Conservation (phyloP, 106 monocot species). For the Amphibolis antarctica region DNA sequence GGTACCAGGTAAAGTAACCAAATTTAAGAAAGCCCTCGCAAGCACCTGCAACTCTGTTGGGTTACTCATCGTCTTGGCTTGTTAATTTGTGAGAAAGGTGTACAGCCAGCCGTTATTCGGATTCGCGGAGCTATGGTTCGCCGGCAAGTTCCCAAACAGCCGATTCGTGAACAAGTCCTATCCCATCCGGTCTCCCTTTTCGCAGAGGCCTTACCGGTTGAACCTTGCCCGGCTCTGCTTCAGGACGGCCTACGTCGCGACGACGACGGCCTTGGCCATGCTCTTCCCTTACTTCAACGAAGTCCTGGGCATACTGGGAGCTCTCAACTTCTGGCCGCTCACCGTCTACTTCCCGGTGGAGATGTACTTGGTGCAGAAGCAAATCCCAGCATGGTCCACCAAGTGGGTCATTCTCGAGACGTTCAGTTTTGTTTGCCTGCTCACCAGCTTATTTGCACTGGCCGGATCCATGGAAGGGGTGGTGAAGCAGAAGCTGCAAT, state of each 20-base stretch:
- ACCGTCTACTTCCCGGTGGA: slow-evolving; percentile 79
- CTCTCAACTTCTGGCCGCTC: slow-evolving; percentile 71
- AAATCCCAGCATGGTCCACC: slow-evolving; percentile 39
- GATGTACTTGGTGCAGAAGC: slow-evolving; percentile 70
- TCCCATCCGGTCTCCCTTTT: slow-evolving; percentile 24
- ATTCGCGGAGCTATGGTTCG: slow-evolving; percentile 38
- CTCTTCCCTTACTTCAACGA: slow-evolving; percentile 82
- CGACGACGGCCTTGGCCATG: slow-evolving; percentile 52
- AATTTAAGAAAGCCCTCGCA: neutral
- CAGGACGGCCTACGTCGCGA: slow-evolving; percentile 46
- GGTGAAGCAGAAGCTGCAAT: slow-evolving; percentile 34
- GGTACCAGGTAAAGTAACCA: slow-evolving; percentile 52
- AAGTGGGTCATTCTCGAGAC: slow-evolving; percentile 39
- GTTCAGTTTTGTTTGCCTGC: slow-evolving; percentile 48
- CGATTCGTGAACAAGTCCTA: slow-evolving; percentile 35
- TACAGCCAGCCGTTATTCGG: slow-evolving; percentile 67
- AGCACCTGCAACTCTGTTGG: no score
- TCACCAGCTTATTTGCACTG: slow-evolving; percentile 37
- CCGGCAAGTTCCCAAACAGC: slow-evolving; percentile 27
- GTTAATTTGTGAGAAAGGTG: slow-evolving; percentile 21
- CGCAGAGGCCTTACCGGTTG: slow-evolving; percentile 14
- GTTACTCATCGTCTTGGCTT: no score
- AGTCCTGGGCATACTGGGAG: slow-evolving; percentile 56
- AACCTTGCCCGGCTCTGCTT: slow-evolving; percentile 44
- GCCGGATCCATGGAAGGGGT: slow-evolving; percentile 67